Conservation (phyloP, 139 green algal genomes). For the Coelastrella sp. region DNA sequence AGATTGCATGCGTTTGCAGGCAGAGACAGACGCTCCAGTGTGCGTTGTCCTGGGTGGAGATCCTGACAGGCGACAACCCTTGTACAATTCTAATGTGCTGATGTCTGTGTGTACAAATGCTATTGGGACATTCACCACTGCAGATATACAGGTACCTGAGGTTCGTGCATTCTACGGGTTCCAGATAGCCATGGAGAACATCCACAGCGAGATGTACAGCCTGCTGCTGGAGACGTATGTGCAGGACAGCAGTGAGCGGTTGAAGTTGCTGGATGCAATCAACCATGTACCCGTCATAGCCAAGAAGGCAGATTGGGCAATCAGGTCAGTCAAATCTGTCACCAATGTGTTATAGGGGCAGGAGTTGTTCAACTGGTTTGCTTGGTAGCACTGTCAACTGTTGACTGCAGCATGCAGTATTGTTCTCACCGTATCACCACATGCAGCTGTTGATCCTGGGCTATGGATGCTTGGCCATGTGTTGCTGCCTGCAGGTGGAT, state of each 20-base stretch:
- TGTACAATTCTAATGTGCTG: too few species aligned
- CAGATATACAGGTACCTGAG: constrained; percentile 77
- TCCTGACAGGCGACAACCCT: background rate
- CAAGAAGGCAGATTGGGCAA: constrained; percentile 96
- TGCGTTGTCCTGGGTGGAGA: background rate
- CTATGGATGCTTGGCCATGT: background rate
- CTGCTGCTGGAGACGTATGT: constrained; percentile 98
- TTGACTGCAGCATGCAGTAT: background rate
- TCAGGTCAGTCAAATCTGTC: constrained; percentile 76
- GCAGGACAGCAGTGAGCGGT: constrained; percentile 76
- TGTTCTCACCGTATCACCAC: background rate
- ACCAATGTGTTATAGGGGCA: too few species aligned
- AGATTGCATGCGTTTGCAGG: background rate
- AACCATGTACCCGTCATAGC: constrained; percentile 90
- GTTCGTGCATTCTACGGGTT: constrained; percentile 97
- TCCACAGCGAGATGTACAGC: constrained; percentile 98
- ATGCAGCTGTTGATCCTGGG: background rate
- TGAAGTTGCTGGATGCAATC: constrained; percentile 91
- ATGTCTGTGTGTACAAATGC: background rate
- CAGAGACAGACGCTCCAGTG: background rate
- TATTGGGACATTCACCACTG: background rate
- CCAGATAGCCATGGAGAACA: constrained; percentile 99
- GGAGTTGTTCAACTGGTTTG: background rate
- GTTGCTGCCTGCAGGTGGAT: constrained; percentile 20
- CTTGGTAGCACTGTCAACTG: background rate